A percentile compares a stretch with the other conserved stretches of the same genome.
Conservation (phyloP, 208 protist species). For the Tritrichomonas foetus region DNA sequence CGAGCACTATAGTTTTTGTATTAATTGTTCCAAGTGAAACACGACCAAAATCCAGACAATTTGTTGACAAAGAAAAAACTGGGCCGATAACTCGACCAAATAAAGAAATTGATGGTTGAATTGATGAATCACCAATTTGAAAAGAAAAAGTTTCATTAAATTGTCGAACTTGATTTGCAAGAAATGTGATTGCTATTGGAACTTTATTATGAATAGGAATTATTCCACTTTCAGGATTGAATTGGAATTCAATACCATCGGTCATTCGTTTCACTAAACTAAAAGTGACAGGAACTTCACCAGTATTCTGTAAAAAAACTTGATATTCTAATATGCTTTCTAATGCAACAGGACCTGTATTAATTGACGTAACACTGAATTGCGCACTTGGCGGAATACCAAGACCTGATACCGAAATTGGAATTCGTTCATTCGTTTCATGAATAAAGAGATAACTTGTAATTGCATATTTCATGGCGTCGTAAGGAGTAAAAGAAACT, state of each 20-base stretch:
- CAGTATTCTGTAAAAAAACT: neutral
- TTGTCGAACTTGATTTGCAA: neutral
- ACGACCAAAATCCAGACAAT: neutral
- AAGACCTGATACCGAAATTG: neutral
- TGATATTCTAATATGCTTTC: neutral
- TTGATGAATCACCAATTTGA: neutral
- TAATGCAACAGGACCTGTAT: neutral
- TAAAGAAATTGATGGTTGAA: neutral
- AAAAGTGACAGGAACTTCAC: neutral
- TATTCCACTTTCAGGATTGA: neutral
- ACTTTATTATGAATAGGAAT: neutral
- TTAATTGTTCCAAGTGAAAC: neutral
- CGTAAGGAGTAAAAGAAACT: neutral
- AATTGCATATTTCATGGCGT: neutral
- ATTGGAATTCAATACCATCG: neutral
- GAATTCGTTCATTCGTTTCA: neutral
- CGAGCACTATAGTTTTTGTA: neutral
- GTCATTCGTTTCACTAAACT: neutral
- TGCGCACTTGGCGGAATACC: neutral
- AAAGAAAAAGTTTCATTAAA: neutral
- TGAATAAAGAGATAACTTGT: neutral
- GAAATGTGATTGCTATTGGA: neutral
- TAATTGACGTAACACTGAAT: neutral
- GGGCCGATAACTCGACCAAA: slow-evolving; percentile 10
- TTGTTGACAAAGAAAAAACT: neutral